Percentiles rank a stretch among this genome's conserved stretches.
Evolutionary conservation across 805 yeast species (phyloP).

Genomic region (Pichia manshurica): DNA sequence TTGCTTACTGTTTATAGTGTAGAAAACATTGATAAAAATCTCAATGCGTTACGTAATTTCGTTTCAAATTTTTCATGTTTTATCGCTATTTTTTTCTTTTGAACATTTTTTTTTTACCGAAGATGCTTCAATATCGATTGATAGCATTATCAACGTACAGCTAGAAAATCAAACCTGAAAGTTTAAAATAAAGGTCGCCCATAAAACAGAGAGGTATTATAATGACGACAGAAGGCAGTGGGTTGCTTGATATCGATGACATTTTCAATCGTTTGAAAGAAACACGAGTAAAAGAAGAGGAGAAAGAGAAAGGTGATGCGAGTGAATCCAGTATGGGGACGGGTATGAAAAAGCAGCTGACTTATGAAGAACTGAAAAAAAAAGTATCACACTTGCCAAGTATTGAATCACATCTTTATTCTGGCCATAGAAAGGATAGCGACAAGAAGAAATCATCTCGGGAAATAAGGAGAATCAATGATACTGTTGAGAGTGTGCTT

Average conservation of each 20-base stretch:
- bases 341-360: conserved; percentile 12
- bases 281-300: not conserved
- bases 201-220: no score
- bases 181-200: no score
- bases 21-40: not conserved
- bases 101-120: no score
- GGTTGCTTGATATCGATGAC: conserved; percentile 24
- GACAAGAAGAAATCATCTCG: conserved; percentile 12
- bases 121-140: no score
- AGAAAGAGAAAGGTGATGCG: conserved; percentile 25
- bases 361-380: conserved; percentile 25
- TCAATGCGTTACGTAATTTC: no score
- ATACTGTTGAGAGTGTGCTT: conserved; percentile 35
- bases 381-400: conserved; percentile 31
- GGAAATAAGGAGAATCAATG: conserved; percentile 36
- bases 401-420: conserved; percentile 30
- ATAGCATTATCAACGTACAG: no score
- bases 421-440: conserved; percentile 4
- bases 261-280: conserved; percentile 25
- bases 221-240: no score
- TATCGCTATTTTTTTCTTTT: no score
- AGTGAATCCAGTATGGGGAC: not conserved
- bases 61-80: no score
- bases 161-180: no score
- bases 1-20: not conserved